Percentiles rank a stretch among this genome's conserved stretches.
These are phyloP conservation scores for Paecilomyces sp. DNA, from an alignment of 2,329 filamentous ascomycete genomes.

Conservation along the genomic window DNA sequence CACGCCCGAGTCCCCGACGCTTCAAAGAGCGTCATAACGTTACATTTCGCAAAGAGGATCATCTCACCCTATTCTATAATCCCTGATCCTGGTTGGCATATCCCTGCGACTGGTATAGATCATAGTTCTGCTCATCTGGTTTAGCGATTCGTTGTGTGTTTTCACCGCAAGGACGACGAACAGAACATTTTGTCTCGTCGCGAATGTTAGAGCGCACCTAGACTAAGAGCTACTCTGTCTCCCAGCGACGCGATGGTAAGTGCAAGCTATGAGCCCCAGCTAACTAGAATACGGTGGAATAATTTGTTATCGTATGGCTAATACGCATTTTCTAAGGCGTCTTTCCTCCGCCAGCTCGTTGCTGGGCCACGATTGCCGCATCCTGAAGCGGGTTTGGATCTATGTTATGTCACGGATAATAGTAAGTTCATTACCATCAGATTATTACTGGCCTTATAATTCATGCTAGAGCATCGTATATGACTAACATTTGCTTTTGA, in stretches of 20 bases:
- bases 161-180: background rate
- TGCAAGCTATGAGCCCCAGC: background rate
- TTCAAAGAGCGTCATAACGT: background rate
- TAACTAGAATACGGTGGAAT: background rate
- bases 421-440: conserved; percentile 29
- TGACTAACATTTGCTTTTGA: conserved; percentile 6
- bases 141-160: background rate
- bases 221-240: background rate
- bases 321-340: conserved; percentile 45
- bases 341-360: conserved; percentile 81
- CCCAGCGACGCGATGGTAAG: background rate
- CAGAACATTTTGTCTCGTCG: background rate
- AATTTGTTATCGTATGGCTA: background rate
- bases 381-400: conserved; percentile 78
- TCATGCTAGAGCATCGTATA: background rate
- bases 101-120: background rate
- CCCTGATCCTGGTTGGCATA: background rate
- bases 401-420: conserved; percentile 90
- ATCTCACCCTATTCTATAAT: background rate
- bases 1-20: background rate
- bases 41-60: background rate
- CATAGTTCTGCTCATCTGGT: background rate
- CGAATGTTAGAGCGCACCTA: background rate
- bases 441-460: background rate
- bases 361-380: conserved; percentile 79